phyloP scores from a whole-genome alignment of 2,329 filamentous ascomycete species.

The Phaeosphaeria sp. region DNA sequence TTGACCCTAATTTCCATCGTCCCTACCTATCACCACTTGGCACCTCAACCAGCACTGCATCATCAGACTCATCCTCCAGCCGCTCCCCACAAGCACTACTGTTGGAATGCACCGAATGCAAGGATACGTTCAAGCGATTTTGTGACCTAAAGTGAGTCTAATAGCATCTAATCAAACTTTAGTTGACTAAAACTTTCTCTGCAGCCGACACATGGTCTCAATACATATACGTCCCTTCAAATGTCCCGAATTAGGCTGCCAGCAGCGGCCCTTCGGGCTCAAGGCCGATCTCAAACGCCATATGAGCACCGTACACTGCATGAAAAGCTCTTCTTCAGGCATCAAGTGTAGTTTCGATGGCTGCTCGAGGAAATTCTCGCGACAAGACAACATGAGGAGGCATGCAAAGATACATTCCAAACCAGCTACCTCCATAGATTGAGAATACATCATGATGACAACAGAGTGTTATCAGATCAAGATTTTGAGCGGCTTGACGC shows the following conservation, averaged over 20 bases:
- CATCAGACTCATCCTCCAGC: background rate
- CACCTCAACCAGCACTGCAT: background rate
- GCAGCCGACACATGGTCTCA: background rate
- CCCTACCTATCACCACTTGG: background rate
- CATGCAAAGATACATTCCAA: background rate
- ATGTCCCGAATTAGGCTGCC: background rate
- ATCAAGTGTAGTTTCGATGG: background rate
- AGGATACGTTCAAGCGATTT: background rate
- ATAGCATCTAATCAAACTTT: background rate
- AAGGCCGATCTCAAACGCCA: background rate
- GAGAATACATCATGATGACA: background rate
- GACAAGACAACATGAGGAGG: background rate
- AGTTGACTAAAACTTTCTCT: background rate
- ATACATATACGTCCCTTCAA: background rate
- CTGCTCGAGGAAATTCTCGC: background rate
- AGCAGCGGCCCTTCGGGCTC: background rate
- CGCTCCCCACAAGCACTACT: background rate
- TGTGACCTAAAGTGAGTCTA: background rate
- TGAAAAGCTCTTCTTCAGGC: background rate
- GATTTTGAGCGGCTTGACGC: too few relatives aligned
- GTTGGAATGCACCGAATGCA: background rate
- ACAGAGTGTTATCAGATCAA: too few relatives aligned
- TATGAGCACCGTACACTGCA: background rate
- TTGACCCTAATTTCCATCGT: background rate
- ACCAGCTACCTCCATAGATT: background rate